phyloP scores from a whole-genome alignment of 257 asterid species.

The Salvia rosmarinus region DNA sequence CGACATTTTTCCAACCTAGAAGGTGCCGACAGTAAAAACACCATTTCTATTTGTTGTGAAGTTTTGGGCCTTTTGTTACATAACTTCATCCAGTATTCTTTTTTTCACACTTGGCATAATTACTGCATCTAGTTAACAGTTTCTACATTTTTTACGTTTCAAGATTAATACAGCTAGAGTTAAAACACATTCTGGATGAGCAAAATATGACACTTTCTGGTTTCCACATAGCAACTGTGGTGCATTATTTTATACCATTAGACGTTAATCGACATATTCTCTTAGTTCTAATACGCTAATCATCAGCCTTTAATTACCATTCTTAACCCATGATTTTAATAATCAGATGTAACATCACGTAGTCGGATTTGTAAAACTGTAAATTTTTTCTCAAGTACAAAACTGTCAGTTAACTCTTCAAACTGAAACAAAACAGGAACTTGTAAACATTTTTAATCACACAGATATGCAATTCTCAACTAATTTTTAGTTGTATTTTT shows the following conservation, averaged over 20 bases:
- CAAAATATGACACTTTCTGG: background rate
- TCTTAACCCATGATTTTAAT: background rate
- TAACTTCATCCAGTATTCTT: background rate
- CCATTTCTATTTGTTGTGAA: background rate
- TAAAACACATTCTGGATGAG: background rate
- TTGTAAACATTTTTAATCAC: no score
- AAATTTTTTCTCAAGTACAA: background rate
- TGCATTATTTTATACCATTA: background rate
- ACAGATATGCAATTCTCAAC: no score
- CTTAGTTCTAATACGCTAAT: no score
- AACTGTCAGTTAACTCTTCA: background rate
- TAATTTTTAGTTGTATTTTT: no score
- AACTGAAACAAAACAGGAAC: no score
- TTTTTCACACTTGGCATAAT: background rate
- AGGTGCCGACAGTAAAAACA: background rate
- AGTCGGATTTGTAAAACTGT: background rate
- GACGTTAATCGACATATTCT: background rate
- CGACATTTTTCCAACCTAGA: background rate
- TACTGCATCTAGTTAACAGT: background rate
- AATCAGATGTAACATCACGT: background rate
- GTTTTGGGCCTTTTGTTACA: background rate
- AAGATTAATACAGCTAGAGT: background rate
- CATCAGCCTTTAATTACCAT: background rate
- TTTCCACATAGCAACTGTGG: background rate
- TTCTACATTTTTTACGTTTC: background rate